Conservation (phyloP, 805 yeast genomes). For the Zygoascus bituminiphila region DNA sequence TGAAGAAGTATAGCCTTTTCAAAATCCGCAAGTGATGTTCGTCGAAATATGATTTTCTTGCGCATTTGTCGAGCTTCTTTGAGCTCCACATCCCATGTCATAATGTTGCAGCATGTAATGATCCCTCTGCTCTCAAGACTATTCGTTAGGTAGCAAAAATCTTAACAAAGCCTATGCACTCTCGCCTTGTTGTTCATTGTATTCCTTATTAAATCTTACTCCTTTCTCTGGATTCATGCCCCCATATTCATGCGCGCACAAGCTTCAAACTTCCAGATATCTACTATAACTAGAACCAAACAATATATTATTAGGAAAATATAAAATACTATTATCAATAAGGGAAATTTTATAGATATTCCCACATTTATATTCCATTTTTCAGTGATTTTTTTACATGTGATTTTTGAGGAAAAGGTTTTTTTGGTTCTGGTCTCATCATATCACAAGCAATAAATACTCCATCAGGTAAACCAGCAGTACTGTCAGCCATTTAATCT, state of each 20-base stretch:
- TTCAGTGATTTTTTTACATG: background rate
- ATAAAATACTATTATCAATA: too few relatives aligned
- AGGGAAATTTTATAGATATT: too few relatives aligned
- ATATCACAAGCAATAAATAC: background rate
- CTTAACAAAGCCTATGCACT: too few relatives aligned
- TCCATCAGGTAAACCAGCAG: background rate
- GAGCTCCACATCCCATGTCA: background rate
- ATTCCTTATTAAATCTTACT: too few relatives aligned
- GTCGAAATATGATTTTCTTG: background rate
- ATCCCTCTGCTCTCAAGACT: too few relatives aligned
- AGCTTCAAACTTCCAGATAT: too few relatives aligned
- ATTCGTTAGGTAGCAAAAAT: too few relatives aligned
- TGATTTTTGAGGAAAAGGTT: background rate
- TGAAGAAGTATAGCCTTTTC: background rate
- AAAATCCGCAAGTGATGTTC: background rate
- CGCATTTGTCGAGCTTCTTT: background rate
- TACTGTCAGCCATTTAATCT: background rate
- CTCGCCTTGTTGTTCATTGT: too few relatives aligned
- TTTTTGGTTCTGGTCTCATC: background rate
- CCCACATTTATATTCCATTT: background rate
- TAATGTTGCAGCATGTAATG: background rate
- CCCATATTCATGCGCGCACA: too few relatives aligned
- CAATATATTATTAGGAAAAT: too few relatives aligned
- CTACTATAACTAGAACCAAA: too few relatives aligned
- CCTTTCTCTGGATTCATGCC: too few relatives aligned